Evolutionary conservation across 805 yeast species (phyloP).

Genomic region (Candida lessepsii): DNA sequence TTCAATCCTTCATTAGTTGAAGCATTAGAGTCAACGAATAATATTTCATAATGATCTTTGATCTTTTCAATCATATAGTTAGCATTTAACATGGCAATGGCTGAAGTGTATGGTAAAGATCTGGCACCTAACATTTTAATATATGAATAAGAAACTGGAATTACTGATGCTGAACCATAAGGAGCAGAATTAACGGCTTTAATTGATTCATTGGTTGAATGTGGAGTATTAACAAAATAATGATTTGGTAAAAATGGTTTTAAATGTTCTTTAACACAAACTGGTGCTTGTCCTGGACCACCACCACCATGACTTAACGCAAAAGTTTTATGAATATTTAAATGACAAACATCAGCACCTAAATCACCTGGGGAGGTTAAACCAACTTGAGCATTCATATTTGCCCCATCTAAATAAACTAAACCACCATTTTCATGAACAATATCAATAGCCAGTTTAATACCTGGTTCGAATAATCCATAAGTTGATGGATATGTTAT

Average conservation of each 20-base stretch:
- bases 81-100: constrained; percentile 90
- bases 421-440: constrained; percentile 90
- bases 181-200: constrained; percentile 89
- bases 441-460: constrained; percentile 77
- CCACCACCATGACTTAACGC: constrained; percentile 99
- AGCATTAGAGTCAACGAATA: constrained; percentile 59
- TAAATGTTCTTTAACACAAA: constrained; percentile 83
- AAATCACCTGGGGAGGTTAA: constrained; percentile 95
- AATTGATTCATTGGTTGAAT: constrained; percentile 50
- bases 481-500: constrained; percentile 97
- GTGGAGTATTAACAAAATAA: constrained; percentile 55
- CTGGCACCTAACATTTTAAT: constrained; percentile 89
- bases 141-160: constrained; percentile 93
- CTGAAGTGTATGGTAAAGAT: constrained; percentile 82
- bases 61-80: constrained; percentile 89
- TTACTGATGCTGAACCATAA: constrained; percentile 89
- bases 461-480: constrained; percentile 93
- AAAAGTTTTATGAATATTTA: constrained; percentile 95
- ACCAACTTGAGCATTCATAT: constrained; percentile 99
- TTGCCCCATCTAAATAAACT: constrained; percentile 97
- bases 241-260: constrained; percentile 82
- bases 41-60: constrained; percentile 65
- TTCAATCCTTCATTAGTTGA: constrained; percentile 45
- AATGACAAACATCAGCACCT: constrained; percentile 97
- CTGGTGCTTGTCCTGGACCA: constrained; percentile 99